A percentile compares a stretch with the other conserved stretches of the same genome.
phyloP scores from a whole-genome alignment of 164 flowering plant species.

The Vitis labrusca region DNA sequence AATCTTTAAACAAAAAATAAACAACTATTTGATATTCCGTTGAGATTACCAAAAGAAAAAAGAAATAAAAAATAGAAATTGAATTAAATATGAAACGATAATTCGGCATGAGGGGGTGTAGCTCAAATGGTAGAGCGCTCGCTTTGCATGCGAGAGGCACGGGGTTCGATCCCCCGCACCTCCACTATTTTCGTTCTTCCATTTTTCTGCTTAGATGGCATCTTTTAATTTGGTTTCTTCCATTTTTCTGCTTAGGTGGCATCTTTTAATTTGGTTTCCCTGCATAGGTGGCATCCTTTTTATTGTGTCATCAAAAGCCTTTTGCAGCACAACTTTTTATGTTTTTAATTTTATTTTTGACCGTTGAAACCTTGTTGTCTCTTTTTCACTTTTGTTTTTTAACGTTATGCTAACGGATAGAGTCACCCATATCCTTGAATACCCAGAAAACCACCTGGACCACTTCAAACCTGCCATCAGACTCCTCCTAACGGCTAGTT shows the following conservation, averaged over 20 bases:
- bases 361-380: background rate
- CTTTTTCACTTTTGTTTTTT: background rate
- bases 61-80: no score
- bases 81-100: no score
- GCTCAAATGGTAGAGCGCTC: slow-evolving; percentile 98
- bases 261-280: no score
- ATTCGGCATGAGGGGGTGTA: slow-evolving; percentile 57
- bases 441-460: background rate
- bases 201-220: no score
- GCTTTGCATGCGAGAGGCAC: slow-evolving; percentile 99
- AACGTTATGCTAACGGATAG: background rate
- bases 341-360: background rate
- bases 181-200: slow-evolving; percentile 27
- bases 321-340: background rate
- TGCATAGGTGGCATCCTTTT: no score
- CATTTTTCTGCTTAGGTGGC: no score
- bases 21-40: no score
- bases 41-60: no score
- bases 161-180: slow-evolving; percentile 92
- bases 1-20: no score
- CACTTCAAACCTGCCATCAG: background rate
- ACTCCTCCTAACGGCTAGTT: slow-evolving; percentile 9
- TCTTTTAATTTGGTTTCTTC: no score
- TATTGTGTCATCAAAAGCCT: no score
- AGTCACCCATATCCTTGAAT: background rate